These are phyloP conservation scores for Bidens hawaiensis DNA, from an alignment of 140 eudicot genomes.

Conservation along the genomic window DNA sequence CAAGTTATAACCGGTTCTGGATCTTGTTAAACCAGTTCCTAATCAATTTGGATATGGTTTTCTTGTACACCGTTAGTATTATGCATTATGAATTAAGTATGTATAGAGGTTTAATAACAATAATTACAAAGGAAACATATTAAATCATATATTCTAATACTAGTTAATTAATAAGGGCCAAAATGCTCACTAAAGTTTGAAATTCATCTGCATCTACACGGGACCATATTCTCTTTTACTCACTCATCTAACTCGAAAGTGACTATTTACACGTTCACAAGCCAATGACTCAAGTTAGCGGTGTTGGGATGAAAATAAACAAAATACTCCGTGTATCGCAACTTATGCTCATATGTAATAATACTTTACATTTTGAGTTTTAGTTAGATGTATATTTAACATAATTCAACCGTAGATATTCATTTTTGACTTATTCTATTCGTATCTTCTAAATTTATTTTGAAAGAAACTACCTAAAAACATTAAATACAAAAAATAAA, in stretches of 20 bases:
- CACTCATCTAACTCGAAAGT: background rate
- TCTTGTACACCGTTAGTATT: too few relatives aligned
- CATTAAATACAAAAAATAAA: too few relatives aligned
- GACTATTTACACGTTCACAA: background rate
- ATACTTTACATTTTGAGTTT: background rate
- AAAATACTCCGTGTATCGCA: background rate
- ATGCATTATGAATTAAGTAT: too few relatives aligned
- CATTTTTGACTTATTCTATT: background rate
- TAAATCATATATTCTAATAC: too few relatives aligned
- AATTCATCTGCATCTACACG: background rate
- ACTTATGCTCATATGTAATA: background rate
- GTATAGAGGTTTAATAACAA: too few relatives aligned
- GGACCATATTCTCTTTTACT: background rate
- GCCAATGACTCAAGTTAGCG: background rate
- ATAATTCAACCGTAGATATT: too few relatives aligned
- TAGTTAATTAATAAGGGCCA: too few relatives aligned
- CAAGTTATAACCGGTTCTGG: too few relatives aligned
- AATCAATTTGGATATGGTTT: too few relatives aligned
- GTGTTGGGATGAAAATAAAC: background rate
- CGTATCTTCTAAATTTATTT: background rate
- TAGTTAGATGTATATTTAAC: too few relatives aligned
- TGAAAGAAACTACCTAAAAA: background rate
- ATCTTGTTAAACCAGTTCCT: too few relatives aligned
- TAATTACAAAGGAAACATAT: too few relatives aligned
- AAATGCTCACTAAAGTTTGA: background rate